A percentile compares a stretch with the other conserved stretches of the same genome.
phyloP scores from a whole-genome alignment of 164 flowering plant species.

The grape (Vitis vinifera) region DNA sequence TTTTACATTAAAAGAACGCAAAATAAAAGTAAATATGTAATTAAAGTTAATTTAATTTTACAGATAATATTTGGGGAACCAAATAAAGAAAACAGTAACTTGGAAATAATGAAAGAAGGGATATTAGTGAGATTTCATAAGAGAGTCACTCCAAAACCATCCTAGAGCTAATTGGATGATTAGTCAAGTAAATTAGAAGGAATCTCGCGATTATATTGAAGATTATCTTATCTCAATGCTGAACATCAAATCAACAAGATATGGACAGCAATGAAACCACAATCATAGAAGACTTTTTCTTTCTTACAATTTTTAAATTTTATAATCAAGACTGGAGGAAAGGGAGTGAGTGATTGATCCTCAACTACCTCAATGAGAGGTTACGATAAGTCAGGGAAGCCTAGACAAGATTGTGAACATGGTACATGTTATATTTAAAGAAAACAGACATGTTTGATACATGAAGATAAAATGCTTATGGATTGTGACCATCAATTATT shows the following conservation, averaged over 20 bases:
- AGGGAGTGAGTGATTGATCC: conserved; percentile 3
- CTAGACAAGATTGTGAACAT: neutral
- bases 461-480: too few species aligned
- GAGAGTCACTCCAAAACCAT: too few species aligned
- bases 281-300: neutral
- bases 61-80: too few species aligned
- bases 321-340: neutral
- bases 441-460: neutral
- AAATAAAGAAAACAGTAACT: too few species aligned
- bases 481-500: too few species aligned
- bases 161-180: too few species aligned
- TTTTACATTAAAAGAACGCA: too few species aligned
- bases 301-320: neutral
- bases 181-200: too few species aligned
- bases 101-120: too few species aligned
- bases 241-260: conserved; percentile 1
- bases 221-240: neutral
- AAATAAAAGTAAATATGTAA: too few species aligned
- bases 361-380: neutral
- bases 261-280: conserved; percentile 1
- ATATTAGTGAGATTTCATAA: too few species aligned
- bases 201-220: neutral
- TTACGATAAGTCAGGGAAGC: neutral
- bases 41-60: too few species aligned
- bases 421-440: neutral